Conservation (phyloP, 345 rosid species). For the Eucalyptus tenuipes region DNA sequence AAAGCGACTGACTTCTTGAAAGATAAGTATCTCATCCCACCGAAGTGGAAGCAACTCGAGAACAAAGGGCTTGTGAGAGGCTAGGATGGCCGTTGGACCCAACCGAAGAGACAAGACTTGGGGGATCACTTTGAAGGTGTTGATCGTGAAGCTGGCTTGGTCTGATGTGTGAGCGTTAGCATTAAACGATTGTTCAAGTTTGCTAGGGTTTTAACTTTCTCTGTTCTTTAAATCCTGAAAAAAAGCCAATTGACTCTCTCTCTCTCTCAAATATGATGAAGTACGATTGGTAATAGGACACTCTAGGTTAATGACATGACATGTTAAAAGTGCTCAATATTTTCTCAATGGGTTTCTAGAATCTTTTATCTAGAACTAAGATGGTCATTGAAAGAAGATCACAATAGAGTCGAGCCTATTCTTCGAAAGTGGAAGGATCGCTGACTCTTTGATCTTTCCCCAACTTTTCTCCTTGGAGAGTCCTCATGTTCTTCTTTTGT, state of each 20-base stretch:
- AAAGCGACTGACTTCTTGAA: slow-evolving; percentile 1
- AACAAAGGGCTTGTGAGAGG: slow-evolving; percentile 4
- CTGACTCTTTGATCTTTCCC: background rate
- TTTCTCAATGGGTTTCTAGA: background rate
- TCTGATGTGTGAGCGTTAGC: background rate
- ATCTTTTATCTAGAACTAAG: background rate
- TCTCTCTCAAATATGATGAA: too few relatives aligned
- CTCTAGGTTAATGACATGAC: background rate
- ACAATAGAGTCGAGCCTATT: background rate
- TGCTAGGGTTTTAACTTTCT: background rate
- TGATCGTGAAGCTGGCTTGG: background rate
- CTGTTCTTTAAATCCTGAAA: background rate
- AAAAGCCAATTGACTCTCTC: background rate
- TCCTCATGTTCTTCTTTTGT: background rate
- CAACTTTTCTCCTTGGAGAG: background rate
- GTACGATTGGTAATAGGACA: background rate
- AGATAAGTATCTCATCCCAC: background rate
- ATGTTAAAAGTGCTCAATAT: background rate
- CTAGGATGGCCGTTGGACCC: background rate
- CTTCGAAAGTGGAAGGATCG: background rate
- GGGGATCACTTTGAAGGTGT: background rate
- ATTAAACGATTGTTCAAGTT: background rate
- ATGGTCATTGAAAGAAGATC: too few relatives aligned
- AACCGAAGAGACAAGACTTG: background rate
- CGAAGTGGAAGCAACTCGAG: background rate